phyloP scores from a whole-genome alignment of 129 eudicot genomes.

The Arctium lappa region DNA sequence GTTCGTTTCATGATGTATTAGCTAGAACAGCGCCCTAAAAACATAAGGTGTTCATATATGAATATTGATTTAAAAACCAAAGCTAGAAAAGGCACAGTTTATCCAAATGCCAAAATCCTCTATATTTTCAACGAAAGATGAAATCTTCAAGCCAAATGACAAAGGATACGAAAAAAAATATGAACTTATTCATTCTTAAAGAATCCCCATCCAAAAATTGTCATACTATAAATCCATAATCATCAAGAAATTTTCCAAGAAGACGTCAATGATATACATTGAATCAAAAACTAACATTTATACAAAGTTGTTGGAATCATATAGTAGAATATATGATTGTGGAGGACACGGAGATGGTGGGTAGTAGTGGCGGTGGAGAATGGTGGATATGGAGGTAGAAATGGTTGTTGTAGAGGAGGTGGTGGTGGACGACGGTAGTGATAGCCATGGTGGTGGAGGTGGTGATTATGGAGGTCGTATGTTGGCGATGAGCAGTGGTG shows the following conservation, averaged over 20 bases:
- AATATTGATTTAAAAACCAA: not conserved
- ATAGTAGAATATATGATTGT: not conserved
- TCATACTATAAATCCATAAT: not conserved
- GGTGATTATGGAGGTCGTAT: no score
- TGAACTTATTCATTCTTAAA: not conserved
- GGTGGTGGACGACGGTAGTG: no score
- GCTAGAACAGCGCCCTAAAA: not conserved
- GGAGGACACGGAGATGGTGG: not conserved
- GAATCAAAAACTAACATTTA: no score
- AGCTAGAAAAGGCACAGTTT: not conserved
- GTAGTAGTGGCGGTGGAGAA: not conserved
- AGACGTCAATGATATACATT: not conserved
- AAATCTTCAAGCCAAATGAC: not conserved
- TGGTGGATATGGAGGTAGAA: no score
- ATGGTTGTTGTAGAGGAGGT: no score
- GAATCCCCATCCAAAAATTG: not conserved
- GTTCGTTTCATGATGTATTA: constrained; percentile 49
- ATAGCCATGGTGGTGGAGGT: no score
- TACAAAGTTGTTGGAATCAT: not conserved
- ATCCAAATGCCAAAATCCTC: no score
- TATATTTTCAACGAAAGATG: no score
- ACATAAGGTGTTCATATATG: not conserved
- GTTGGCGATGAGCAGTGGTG: not conserved
- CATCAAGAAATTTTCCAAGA: not conserved
- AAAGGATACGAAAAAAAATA: no score